Base-by-base conservation (phyloP, 345 rosid species). In the Populus euphratica region DNA sequence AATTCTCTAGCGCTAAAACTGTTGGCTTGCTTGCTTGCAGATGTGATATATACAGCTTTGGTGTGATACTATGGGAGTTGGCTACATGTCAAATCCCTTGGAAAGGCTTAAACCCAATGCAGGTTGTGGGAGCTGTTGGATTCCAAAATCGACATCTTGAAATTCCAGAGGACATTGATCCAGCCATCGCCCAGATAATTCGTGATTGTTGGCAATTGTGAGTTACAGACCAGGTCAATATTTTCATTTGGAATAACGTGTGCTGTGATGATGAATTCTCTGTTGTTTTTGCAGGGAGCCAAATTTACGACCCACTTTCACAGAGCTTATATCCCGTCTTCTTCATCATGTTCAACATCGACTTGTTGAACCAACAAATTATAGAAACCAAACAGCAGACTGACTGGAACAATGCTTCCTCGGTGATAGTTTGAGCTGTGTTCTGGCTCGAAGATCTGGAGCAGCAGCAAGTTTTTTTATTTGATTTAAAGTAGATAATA, bases 91-190 rank as follows among this genome's bases (percentile, higher is more conserved):
- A 79, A 35, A 74, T 92, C 69, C 99, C 99, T 16, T 96, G 99
- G 99, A 91, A 87, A 84, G 99, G 98, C 52, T 82, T 96, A 87
- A 93, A 93, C 74, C 97, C 99, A n/a, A 93, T 93, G 98, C 98
- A 96, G 80, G 99, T 96, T 43, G 99, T 96, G 78, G 99, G 99
- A 82, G 99, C 99, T 73, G 98, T 96, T 69, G 99, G 98, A 68
- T 96, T 96, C 88, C 98, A 96, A 79, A 88, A 96, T 79, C 86
- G 96, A 61, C 97, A 90, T 33, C 96, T 93, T 20, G 94, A 91
- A 79, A 93, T 96, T 79, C 92, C 99, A 31, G 88, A 82, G 68
- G 87, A 89, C 68, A 82, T 89, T 7, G 89, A 93, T 87, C 94
- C 93, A 63, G 78, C 88, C 2, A 86, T 92, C 73, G 93, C 97